These are phyloP conservation scores for Fragaria ananassa DNA, from an alignment of 306 rosid species.

Conservation along the genomic window DNA sequence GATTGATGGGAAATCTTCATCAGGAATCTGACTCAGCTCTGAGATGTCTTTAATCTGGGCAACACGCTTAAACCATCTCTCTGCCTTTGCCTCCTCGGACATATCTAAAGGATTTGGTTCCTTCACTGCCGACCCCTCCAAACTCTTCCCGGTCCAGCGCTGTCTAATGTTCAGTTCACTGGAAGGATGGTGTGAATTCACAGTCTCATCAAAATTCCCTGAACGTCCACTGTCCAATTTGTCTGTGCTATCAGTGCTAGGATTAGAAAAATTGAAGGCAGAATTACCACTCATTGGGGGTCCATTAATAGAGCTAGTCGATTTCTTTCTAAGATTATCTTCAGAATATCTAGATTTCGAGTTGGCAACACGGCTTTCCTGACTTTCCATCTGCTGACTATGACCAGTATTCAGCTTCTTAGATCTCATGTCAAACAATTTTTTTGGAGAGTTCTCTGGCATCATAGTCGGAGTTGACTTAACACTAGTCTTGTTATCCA, in stretches of 20 bases:
- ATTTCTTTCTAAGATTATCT: slow-evolving; percentile 27
- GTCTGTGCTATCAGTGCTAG: slow-evolving; percentile 15
- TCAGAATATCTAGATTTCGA: slow-evolving; percentile 26
- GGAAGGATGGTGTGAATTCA: slow-evolving; percentile 34
- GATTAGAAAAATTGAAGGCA: slow-evolving; percentile 20
- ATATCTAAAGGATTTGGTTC: slow-evolving; percentile 90
- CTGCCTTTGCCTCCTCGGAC: slow-evolving; percentile 99
- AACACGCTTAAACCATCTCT: slow-evolving; percentile 94
- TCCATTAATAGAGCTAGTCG: slow-evolving; percentile 23
- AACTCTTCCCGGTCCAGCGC: slow-evolving; percentile 73
- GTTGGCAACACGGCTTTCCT: slow-evolving; percentile 19
- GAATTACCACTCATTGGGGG: slow-evolving; percentile 32
- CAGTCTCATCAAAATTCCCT: slow-evolving; percentile 10
- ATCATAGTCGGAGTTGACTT: slow-evolving; percentile 33
- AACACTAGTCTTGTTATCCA: slow-evolving; percentile 23
- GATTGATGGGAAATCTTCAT: slow-evolving; percentile 95
- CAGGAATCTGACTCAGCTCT: slow-evolving; percentile 95
- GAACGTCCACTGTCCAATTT: slow-evolving; percentile 16
- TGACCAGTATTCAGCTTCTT: slow-evolving; percentile 12
- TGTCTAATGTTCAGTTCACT: slow-evolving; percentile 39
- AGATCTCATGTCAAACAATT: slow-evolving; percentile 26
- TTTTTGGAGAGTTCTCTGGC: slow-evolving; percentile 30
- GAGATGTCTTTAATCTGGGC: slow-evolving; percentile 96
- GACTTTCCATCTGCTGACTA: slow-evolving; percentile 24
- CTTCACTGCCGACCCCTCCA: slow-evolving; percentile 96